A percentile compares a stretch with the other conserved stretches of the same genome.
These are phyloP conservation scores for Camellia oleifera DNA, from an alignment of 179 eudicot genomes.

Conservation along the genomic window DNA sequence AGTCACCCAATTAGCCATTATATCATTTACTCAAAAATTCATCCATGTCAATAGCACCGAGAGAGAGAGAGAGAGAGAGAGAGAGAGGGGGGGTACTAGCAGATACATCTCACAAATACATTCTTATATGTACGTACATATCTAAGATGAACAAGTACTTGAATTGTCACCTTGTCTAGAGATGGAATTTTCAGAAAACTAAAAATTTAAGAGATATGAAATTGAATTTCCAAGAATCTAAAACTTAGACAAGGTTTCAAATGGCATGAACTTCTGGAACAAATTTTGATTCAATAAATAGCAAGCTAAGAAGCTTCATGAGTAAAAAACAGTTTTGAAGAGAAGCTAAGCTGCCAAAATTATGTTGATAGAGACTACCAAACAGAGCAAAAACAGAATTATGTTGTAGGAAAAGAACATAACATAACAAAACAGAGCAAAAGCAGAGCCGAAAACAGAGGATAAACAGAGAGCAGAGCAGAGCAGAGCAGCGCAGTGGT, in stretches of 20 bases:
- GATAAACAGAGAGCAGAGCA: background rate
- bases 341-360: too few species aligned
- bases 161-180: too few species aligned
- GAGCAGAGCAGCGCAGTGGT: background rate
- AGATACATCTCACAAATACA: background rate
- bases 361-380: too few species aligned
- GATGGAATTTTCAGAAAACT: background rate
- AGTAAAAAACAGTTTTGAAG: background rate
- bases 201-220: background rate
- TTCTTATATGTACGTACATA: background rate
- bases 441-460: background rate
- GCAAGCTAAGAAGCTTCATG: background rate
- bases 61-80: slow-evolving; percentile 8
- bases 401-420: background rate
- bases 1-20: background rate
- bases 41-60: background rate
- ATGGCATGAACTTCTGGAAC: background rate
- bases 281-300: background rate
- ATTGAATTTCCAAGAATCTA: background rate
- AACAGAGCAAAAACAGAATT: background rate
- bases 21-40: background rate
- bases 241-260: background rate
- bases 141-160: background rate
- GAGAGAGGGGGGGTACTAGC: background rate
- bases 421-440: background rate